Evolutionary conservation across 306 rosid species (phyloP).

Genomic region (Prunus kanzakura): DNA sequence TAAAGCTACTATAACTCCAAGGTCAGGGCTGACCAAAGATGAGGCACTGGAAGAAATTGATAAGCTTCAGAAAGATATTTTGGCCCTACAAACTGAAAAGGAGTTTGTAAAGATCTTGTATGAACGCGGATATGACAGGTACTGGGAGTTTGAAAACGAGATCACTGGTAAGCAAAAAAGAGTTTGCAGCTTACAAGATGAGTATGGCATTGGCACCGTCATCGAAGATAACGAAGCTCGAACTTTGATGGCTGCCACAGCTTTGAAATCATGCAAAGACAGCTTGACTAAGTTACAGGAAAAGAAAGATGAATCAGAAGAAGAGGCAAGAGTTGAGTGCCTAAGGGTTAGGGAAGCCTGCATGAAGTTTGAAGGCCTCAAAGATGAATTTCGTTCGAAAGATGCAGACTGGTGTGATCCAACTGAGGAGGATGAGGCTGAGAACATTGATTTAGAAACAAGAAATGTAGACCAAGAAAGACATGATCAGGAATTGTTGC

Average conservation of each 20-base stretch:
- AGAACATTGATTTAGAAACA: conserved; percentile 21
- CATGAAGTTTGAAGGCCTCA: conserved; percentile 44
- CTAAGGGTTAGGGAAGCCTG: conserved; percentile 43
- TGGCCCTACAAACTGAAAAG: conserved; percentile 77
- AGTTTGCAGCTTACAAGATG: conserved; percentile 66
- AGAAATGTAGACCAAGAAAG: conserved; percentile 29
- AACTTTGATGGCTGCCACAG: conserved; percentile 72
- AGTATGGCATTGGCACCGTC: conserved; percentile 43
- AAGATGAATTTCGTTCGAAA: conserved; percentile 33
- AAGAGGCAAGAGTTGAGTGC: conserved; percentile 54
- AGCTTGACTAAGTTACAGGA: conserved; percentile 55
- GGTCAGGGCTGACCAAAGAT: conserved; percentile 59
- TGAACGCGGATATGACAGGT: conserved; percentile 59
- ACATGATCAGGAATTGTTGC: conserved; percentile 17
- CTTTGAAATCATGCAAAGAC: conserved; percentile 72
- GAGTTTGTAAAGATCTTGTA: conserved; percentile 81
- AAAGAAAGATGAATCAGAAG: conserved; percentile 43
- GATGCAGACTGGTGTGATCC: conserved; percentile 7
- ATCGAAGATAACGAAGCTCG: conserved; percentile 82
- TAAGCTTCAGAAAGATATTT: conserved; percentile 70
- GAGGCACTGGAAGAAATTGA: conserved; percentile 66
- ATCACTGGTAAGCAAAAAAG: conserved; percentile 61
- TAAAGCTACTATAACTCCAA: conserved; percentile 23
- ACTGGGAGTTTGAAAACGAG: conserved; percentile 69
- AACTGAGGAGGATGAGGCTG: conserved; percentile 6